Base-by-base conservation (phyloP, 202 grass and related monocot genomes). In the Carex arenaria region DNA sequence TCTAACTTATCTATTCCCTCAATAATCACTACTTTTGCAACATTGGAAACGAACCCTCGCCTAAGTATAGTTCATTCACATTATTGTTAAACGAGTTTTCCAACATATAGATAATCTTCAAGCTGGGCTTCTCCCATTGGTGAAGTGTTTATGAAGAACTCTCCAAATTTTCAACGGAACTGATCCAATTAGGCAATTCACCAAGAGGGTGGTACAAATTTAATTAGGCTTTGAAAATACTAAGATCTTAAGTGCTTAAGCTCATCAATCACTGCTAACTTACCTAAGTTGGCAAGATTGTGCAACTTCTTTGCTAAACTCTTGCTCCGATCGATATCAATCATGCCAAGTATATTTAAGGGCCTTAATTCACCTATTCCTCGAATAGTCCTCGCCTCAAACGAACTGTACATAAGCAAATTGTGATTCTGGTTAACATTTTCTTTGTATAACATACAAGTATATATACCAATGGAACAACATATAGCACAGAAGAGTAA, bases 11-110 rank as follows among this genome's bases (percentile, higher is more conserved):
- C 0, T 49, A 85, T 3, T 1, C 76, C 61, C 1, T 86, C 88
- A 54, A 89, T 61, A 26, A 84, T 82, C 59, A 90, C 64, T 34
- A 90, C 73, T 32, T 88, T 32, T 88, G 81, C 43, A 90, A 83
- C 34, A 71, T 90, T 62, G 6, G 53, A 67, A 88, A 90, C 13
- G 62, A 79, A 3, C 17, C 28, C 0, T 30, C 0, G 2, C 3
- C 1, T 40, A 90, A 90, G 62, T 10, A 12, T 17, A 88, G 28
- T 0, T 69, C 61, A 0, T 11, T n/a, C 55, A 57, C 5, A 4
- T 17, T 0, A 4, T 17, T 0, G 1, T 11, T 13, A 51, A 84
- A 84, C 1, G 88, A 87, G 47, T 45, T 31, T 17, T 14, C 60
- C 73, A 68, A 78, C 17, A 85, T 18, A 7, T 70, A 53, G 14